Base-by-base conservation (phyloP, 305 asterid species). In the Fraxinus velutina region DNA sequence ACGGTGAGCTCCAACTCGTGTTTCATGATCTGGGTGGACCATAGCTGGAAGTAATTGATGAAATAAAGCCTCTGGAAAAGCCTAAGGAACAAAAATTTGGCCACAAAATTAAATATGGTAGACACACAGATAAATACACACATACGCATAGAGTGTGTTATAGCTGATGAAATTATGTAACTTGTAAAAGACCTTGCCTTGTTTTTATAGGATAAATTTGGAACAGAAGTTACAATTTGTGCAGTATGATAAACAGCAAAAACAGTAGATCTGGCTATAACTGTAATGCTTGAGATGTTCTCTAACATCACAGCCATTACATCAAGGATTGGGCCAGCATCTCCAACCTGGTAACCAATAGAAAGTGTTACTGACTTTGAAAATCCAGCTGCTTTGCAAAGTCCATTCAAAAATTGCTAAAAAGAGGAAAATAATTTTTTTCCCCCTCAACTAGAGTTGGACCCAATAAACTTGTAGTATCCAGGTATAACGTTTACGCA, bases 11-110 rank as follows among this genome's bases (percentile, higher is more conserved):
- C 97, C 98, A 39, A 96, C 84, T 77, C 99, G 91, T 8, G 98
- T 96, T 84, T 94, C 98, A 36, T 90, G 92, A 86, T 96, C 98
- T 10, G 93, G 97, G 90, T 94, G 98, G 86, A 91, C 90, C 99
- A 96, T 96, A 30, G 97, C 98, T 75, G 94, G 96, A 83, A 96
- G 92, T 75, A 96, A 85, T 89, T 96, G 99, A 88, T 94, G 99
- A 90, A 96, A 96, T 78, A 96, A 88, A 76, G 98, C 91, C 88
- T 96, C 99, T 0, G 99, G 99, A 88, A 96, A 96, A 86, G 96
- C 98, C 99, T 94, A 86, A 78, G 83, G 30, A 37, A 64, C 19
- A 79, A 79, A 72, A 73, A 82, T 78, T 17, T 2, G 52, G 80
- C 80, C 80, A 33, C 3, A 13, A 37, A 6, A 80, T 52, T 22